Percentiles rank a stretch among this genome's conserved stretches.
Evolutionary conservation across 805 yeast genomes (phyloP).

Genomic region (Saturnispora hagleri): DNA sequence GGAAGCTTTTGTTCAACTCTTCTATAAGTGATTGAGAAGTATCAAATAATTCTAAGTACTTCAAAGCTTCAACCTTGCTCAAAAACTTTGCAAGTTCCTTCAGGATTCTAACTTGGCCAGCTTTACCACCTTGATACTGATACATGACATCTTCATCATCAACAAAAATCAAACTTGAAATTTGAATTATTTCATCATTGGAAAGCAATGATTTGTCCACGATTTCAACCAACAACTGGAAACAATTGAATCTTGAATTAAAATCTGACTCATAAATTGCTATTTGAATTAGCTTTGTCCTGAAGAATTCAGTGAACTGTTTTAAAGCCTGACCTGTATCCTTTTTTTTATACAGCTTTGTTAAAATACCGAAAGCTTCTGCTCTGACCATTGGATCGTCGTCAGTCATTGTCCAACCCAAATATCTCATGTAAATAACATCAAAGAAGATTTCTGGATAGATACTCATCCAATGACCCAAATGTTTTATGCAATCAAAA

Average conservation of each 20-base stretch:
- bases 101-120: conserved; percentile 23
- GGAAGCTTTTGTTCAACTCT: conserved; percentile 13
- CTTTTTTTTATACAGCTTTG: conserved; percentile 36
- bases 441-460: conserved; percentile 66
- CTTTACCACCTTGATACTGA: conserved; percentile 19
- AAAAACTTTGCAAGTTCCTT: conserved; percentile 50
- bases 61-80: conserved; percentile 33
- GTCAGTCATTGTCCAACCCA: conserved; percentile 85
- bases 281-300: conserved; percentile 55
- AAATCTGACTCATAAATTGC: conserved; percentile 46
- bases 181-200: conserved; percentile 40
- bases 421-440: conserved; percentile 60
- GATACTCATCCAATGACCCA: conserved; percentile 64
- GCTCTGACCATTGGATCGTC: conserved; percentile 47
- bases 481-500: conserved; percentile 50
- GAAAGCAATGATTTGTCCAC: conserved; percentile 54
- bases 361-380: conserved; percentile 51
- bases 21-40: conserved; percentile 27
- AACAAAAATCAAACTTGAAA: conserved; percentile 33
- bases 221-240: conserved; percentile 46
- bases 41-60: conserved; percentile 30
- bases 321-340: conserved; percentile 53
- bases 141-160: conserved; percentile 22
- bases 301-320: conserved; percentile 71
- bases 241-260: conserved; percentile 43